Evolutionary conservation across 805 yeast genomes (phyloP).

Genomic region (Metschnikowia vanudenii): DNA sequence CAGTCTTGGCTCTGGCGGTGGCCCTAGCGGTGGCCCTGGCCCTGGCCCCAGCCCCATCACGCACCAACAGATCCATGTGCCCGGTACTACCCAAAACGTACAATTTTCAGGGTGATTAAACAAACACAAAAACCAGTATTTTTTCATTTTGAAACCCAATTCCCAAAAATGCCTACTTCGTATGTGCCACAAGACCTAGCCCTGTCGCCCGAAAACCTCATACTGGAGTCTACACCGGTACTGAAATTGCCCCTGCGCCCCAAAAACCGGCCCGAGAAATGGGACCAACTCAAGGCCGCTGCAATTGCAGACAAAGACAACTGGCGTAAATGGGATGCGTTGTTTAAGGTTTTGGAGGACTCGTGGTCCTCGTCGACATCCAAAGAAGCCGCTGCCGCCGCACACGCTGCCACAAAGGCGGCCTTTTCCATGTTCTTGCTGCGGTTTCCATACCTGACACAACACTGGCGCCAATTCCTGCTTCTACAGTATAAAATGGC

Average conservation of each 20-base stretch:
- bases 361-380: conserved; percentile 16
- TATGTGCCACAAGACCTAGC: background rate
- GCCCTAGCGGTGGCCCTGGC: too few relatives aligned
- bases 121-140: too few relatives aligned
- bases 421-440: conserved; percentile 32
- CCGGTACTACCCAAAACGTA: too few relatives aligned
- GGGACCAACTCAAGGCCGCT: conserved; percentile 15
- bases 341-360: conserved; percentile 32
- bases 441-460: conserved; percentile 57
- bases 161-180: background rate
- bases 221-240: background rate
- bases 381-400: conserved; percentile 1
- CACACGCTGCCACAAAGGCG: conserved; percentile 2
- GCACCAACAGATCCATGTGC: too few relatives aligned
- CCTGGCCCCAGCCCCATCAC: too few relatives aligned
- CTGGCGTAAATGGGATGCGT: conserved; percentile 38
- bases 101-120: too few relatives aligned
- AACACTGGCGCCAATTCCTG: conserved; percentile 63
- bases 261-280: conserved; percentile 11
- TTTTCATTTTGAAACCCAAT: background rate
- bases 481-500: conserved; percentile 54
- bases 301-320: conserved; percentile 28
- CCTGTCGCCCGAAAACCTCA: background rate
- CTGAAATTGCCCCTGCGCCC: conserved; percentile 11
- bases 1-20: too few relatives aligned